Evolutionary conservation across 371 early-diverging fungal species (phyloP), one percentile per base, ranked within the genome.

Genomic region (Actinomortierella wolfii): DNA sequence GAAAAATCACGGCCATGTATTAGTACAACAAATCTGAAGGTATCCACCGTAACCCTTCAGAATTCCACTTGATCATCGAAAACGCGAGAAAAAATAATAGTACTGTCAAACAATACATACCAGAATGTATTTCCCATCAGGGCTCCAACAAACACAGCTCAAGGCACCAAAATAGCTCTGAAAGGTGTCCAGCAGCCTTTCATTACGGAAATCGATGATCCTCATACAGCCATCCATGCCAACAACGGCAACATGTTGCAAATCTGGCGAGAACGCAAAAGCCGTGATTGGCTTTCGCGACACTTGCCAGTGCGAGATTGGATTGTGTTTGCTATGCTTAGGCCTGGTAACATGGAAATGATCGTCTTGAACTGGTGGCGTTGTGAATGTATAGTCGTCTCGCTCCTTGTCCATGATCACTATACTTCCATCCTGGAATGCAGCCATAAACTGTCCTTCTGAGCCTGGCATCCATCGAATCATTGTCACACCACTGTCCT

Each of bases 401-500:
- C 90, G 88, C 6, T 92, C 91, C 63, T 93, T 91, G 76, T 96
- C 96, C 81, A 92, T 86, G n/a, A 93, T 68, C 65, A 94, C 64
- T 4, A 94, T 79, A 18, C 83, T 78, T 2, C 93, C 94, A 73
- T 91, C 89, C 1, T 84, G 85, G 51, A 87, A 92, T 0, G 94
- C 82, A 0, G 84, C 96, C 71, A 95, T 81, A 68, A 97, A 96
- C 65, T 86, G 73, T 14, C 80, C 87, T 51, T 94, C 94, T 0
- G 94, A 92, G 1, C 89, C 92, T 1, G 97, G 97, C 53, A 97
- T 76, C 98, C 98, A 97, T 76, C 86, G 86, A 15, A 96, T 84
- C 78, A 83, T 85, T 0, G 88, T 89, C 11, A 92, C 95, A 11
- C 84, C 78, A 3, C 82, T 75, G 46, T 78, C 77, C 54, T 91